Evolutionary conservation across 2,329 filamentous ascomycete species (phyloP), one percentile per base, ranked within the genome.

Genomic region (Apiospora phragmitis): DNA sequence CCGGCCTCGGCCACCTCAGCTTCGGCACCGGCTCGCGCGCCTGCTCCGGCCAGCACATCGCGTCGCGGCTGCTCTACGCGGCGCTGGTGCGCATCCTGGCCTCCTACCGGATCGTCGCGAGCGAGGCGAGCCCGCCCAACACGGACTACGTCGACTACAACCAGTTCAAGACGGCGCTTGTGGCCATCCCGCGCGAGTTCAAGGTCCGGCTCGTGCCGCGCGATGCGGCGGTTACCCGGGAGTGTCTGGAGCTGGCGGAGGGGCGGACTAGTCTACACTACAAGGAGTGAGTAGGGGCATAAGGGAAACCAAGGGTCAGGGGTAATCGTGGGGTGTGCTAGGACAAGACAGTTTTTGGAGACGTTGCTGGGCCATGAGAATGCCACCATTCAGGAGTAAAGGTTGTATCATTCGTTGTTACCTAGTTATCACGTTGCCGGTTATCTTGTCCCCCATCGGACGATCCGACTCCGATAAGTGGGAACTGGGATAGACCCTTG

Each of bases 61-160:
- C 86, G 0, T 80, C 79, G n/a, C 78, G 85, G 3, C 80, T 88
- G 2, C 77, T 88, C 2, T 87, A 88, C 71, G 77, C 84, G 0
- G 85, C 86, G 4, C 78, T 89, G 0, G 77, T 88, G 8, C 82
- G 86, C 4, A 77, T 88, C 1, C 72, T 88, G n/a, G 80, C 82
- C 3, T 81, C 82, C 11, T 88, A 86, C 77, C 83, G 81, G 72
- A 85, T 88, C 69, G 82, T 87, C 42, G 81, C 87, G 32, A 83
- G 81, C 73, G 80, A 85, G 68, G 75, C 77, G 0, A 79, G 84
- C 59, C 88, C 88, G 0, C 88, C 88, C 0, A 90, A 89, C 73
- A 90, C 88, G 0, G 87, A 90, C 75, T 90, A 90, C 72, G 85
- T 90, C 5, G 88, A 90, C 6, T 90, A 90, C 74, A 90, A 90